Conservation (phyloP, 225 moss, liverwort and hornwort species). For the Marchantia paleacea region DNA sequence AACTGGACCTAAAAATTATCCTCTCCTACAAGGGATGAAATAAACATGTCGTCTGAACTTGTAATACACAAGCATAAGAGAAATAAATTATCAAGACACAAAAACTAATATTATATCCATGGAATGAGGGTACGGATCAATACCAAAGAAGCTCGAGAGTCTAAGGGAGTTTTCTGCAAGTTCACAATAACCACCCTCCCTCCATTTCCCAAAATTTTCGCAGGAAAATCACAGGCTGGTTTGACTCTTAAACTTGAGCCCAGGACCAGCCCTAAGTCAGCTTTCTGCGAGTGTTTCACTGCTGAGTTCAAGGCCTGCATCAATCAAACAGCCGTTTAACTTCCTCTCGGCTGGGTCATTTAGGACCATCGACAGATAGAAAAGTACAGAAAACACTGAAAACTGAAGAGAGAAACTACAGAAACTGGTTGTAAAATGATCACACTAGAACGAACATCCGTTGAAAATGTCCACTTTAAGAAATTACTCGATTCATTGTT, state of each 20-base stretch:
- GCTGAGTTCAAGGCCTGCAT: slow-evolving; percentile 74
- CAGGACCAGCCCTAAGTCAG: slow-evolving; percentile 77
- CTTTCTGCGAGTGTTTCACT: slow-evolving; percentile 67
- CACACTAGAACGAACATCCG: neutral
- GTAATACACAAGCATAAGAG: neutral
- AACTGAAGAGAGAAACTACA: neutral
- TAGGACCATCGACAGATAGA: neutral
- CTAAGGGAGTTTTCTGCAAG: slow-evolving; percentile 76
- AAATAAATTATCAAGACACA: neutral
- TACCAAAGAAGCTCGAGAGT: slow-evolving; percentile 82
- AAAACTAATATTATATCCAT: too few species aligned
- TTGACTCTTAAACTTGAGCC: slow-evolving; percentile 86
- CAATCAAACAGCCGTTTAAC: neutral
- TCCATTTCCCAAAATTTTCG: slow-evolving; percentile 65
- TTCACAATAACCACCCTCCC: slow-evolving; percentile 89
- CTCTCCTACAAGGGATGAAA: too few species aligned
- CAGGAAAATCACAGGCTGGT: slow-evolving; percentile 95
- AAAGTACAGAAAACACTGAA: neutral
- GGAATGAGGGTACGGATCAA: neutral
- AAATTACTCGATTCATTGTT: neutral
- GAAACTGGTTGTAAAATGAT: neutral
- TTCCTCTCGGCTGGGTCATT: neutral
- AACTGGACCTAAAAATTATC: neutral
- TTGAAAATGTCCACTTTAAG: neutral
- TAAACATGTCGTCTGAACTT: neutral